These are phyloP conservation scores for Coelastrella sp. DNA, from an alignment of 139 green algal genomes.

Conservation along the genomic window DNA sequence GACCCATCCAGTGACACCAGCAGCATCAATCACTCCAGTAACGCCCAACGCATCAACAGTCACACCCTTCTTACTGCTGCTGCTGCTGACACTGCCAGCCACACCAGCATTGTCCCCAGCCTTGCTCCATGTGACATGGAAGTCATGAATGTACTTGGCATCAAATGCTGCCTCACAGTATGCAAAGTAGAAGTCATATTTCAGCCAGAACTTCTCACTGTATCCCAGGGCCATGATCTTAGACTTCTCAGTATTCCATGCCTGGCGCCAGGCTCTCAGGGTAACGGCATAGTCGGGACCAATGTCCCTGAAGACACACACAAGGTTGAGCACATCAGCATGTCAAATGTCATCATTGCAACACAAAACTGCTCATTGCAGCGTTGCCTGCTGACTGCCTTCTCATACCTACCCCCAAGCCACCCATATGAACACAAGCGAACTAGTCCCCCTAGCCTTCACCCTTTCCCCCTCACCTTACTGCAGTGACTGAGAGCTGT, in stretches of 20 bases:
- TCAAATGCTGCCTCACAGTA: constrained; percentile 96
- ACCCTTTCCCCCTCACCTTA: background rate
- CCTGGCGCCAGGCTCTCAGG: constrained; percentile 79
- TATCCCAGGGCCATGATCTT: constrained; percentile 76
- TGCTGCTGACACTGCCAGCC: background rate
- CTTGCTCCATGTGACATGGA: constrained; percentile 84
- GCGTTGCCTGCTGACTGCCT: background rate
- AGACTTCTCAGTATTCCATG: constrained; percentile 52
- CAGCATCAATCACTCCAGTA: background rate
- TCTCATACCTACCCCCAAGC: background rate
- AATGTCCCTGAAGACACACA: constrained; percentile 77
- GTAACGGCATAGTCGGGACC: constrained; percentile 93
- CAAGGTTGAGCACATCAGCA: background rate
- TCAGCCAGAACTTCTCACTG: constrained; percentile 85
- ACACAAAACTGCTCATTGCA: background rate
- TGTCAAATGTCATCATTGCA: background rate
- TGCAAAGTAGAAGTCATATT: constrained; percentile 92
- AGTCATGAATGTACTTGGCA: constrained; percentile 90
- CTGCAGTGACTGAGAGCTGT: constrained; percentile 45
- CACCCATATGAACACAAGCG: background rate
- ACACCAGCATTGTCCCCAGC: background rate
- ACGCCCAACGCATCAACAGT: background rate
- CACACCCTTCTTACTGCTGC: background rate
- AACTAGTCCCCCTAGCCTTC: background rate
- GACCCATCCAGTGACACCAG: constrained; percentile 29